Conservation (phyloP, 306 rosid genomes). For the Fragaria ananassa region DNA sequence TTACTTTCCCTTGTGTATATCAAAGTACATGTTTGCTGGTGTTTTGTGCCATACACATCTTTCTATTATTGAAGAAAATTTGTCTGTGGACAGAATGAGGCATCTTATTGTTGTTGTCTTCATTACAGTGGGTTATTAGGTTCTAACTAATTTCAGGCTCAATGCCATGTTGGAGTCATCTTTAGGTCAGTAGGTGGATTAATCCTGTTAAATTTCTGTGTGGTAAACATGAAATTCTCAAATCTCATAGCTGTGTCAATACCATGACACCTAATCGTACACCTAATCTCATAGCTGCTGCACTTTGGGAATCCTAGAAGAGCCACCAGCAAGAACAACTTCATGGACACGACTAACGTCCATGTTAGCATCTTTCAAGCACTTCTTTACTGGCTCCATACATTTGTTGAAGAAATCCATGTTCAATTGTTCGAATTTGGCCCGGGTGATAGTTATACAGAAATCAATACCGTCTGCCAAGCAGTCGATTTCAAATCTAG, state of each 20-base stretch:
- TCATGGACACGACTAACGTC: too few relatives aligned
- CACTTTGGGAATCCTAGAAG: too few relatives aligned
- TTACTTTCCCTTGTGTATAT: neutral
- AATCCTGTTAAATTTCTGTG: slow-evolving; percentile 17
- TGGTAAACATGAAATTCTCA: slow-evolving; percentile 14
- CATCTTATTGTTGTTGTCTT: neutral
- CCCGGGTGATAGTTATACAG: too few relatives aligned
- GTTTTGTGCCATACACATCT: neutral
- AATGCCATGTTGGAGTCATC: slow-evolving; percentile 5
- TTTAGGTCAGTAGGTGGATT: slow-evolving; percentile 8
- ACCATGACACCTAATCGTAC: slow-evolving; percentile 53
- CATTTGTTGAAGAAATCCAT: too few relatives aligned
- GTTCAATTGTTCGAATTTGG: too few relatives aligned
- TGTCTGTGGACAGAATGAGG: neutral
- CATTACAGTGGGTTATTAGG: neutral
- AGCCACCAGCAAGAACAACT: too few relatives aligned
- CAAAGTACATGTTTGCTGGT: neutral
- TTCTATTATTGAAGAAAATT: neutral
- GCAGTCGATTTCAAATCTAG: too few relatives aligned
- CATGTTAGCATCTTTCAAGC: too few relatives aligned
- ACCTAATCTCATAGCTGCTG: slow-evolving; percentile 24
- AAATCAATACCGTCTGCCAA: too few relatives aligned
- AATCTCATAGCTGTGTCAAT: slow-evolving; percentile 41
- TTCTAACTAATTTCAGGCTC: neutral
- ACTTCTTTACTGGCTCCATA: too few relatives aligned